Percentiles rank a stretch among this genome's conserved stretches.
phyloP scores from a whole-genome alignment of 139 green algal species.

The Chlamydomonas schloesseri region DNA sequence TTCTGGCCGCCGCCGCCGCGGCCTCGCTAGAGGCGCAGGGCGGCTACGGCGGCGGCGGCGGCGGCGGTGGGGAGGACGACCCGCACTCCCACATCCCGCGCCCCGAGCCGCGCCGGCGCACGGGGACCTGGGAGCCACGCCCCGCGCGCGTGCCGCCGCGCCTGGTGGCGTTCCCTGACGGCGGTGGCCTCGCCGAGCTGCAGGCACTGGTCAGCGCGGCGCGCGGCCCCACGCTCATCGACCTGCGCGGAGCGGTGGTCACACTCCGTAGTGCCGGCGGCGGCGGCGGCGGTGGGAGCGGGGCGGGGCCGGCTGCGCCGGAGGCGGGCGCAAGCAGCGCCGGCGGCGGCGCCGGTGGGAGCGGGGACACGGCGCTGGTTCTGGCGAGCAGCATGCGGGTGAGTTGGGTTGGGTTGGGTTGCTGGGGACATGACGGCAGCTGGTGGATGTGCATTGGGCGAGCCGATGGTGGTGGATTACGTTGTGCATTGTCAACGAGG shows the following conservation, averaged over 20 bases:
- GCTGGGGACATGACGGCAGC: no score
- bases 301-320: not conserved
- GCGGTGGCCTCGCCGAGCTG: conserved; percentile 3
- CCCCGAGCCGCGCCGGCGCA: not conserved
- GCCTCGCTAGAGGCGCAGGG: not conserved
- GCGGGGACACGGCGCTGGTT: not conserved
- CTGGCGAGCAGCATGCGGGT: not conserved
- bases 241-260: not conserved
- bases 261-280: not conserved
- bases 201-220: not conserved
- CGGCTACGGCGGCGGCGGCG: not conserved
- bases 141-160: not conserved
- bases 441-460: no score
- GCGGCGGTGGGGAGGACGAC: no score
- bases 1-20: not conserved
- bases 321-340: not conserved
- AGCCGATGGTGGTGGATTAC: no score
- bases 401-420: no score
- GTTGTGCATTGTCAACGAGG: no score
- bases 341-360: not conserved
- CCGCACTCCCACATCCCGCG: not conserved
- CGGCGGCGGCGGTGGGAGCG: not conserved
- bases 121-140: conserved; percentile 6
- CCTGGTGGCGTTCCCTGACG: not conserved
- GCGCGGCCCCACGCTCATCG: conserved; percentile 12